phyloP scores from a whole-genome alignment of 139 green algal species.

The Dunaliella sp. region DNA sequence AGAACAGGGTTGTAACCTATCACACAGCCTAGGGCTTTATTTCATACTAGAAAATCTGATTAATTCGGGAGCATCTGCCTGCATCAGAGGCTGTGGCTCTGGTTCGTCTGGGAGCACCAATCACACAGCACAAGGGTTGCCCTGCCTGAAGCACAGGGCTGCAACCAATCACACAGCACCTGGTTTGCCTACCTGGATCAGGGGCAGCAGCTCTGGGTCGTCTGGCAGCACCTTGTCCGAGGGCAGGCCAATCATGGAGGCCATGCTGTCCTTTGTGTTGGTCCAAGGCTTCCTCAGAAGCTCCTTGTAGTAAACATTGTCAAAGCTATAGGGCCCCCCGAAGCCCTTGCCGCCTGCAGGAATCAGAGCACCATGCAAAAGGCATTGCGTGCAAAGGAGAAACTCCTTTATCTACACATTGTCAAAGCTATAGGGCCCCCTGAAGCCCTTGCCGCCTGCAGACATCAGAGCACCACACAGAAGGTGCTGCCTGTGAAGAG shows the following conservation, averaged over 20 bases:
- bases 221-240: constrained; percentile 85
- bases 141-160: constrained; percentile 27
- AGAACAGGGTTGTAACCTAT: constrained; percentile 6
- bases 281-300: constrained; percentile 75
- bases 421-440: constrained; percentile 86
- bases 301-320: constrained; percentile 87
- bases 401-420: constrained; percentile 86
- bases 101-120: background rate
- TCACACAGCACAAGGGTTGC: background rate
- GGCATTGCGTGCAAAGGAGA: constrained; percentile 37
- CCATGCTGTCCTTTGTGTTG: constrained; percentile 55
- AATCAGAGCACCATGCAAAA: background rate
- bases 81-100: background rate
- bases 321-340: constrained; percentile 85
- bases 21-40: too few relatives aligned
- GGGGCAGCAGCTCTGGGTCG: constrained; percentile 37
- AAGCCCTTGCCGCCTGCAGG: constrained; percentile 81
- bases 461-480: too few relatives aligned
- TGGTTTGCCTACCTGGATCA: constrained; percentile 8
- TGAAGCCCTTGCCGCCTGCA: constrained; percentile 85
- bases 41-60: too few relatives aligned
- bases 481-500: too few relatives aligned
- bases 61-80: background rate
- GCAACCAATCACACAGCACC: background rate
- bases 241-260: constrained; percentile 75